These are phyloP conservation scores for Chamaecrista fasciculata DNA, from an alignment of 306 rosid species.

Conservation along the genomic window DNA sequence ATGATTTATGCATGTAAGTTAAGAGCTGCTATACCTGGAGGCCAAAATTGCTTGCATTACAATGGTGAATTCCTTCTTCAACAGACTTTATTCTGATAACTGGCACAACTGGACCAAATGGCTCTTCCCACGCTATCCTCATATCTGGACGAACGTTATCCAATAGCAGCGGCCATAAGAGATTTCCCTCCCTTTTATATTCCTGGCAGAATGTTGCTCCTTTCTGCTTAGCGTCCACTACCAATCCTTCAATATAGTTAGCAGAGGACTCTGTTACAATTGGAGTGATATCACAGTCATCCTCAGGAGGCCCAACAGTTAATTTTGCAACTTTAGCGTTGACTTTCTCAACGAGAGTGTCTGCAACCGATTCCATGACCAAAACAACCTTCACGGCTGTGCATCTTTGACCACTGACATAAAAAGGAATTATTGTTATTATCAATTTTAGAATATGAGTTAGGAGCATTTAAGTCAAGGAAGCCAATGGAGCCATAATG, in stretches of 20 bases:
- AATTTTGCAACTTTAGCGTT: conserved; percentile 63
- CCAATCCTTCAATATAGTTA: conserved; percentile 76
- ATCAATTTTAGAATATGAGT: neutral
- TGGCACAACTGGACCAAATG: conserved; percentile 84
- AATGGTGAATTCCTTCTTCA: conserved; percentile 93
- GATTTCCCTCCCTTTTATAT: conserved; percentile 81
- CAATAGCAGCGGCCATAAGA: conserved; percentile 79
- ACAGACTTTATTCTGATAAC: conserved; percentile 65
- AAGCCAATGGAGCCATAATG: neutral
- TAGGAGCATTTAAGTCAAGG: neutral
- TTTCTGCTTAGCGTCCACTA: conserved; percentile 69
- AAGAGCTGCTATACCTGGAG: conserved; percentile 58
- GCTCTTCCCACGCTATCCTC: conserved; percentile 97
- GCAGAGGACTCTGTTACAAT: conserved; percentile 80
- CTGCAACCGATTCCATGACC: conserved; percentile 75
- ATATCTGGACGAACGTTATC: conserved; percentile 81
- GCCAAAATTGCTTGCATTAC: conserved; percentile 90
- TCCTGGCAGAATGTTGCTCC: conserved; percentile 85
- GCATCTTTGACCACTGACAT: conserved; percentile 84
- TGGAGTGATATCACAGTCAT: conserved; percentile 71
- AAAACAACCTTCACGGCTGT: conserved; percentile 82
- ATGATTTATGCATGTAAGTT: neutral
- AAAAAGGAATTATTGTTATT: neutral
- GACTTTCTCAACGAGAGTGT: conserved; percentile 70
- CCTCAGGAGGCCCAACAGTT: conserved; percentile 72